Evolutionary conservation across 306 rosid genomes (phyloP).

Genomic region (Rosa lucieae): DNA sequence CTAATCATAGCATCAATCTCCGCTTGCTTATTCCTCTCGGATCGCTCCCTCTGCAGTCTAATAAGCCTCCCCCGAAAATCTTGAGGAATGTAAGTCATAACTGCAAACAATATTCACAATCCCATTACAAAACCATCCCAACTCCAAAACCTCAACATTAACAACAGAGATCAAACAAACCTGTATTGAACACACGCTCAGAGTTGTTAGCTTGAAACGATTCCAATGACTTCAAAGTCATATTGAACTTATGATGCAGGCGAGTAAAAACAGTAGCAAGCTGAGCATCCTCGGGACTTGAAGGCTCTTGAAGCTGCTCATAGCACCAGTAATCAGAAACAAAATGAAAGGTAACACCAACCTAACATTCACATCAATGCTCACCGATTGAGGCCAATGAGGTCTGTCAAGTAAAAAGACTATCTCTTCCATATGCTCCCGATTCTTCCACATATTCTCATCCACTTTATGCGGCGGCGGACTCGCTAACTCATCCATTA

Average conservation of each 20-base stretch:
- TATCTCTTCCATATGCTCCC: slow-evolving; percentile 85
- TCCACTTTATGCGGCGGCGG: slow-evolving; percentile 90
- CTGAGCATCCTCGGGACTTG: slow-evolving; percentile 49
- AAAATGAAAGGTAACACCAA: neutral
- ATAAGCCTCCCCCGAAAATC: slow-evolving; percentile 94
- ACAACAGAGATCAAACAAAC: slow-evolving; percentile 27
- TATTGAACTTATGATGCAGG: slow-evolving; percentile 54
- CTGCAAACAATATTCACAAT: slow-evolving; percentile 46
- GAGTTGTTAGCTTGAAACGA: slow-evolving; percentile 81
- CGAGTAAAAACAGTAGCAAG: slow-evolving; percentile 38
- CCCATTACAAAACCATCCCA: slow-evolving; percentile 9
- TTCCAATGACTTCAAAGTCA: slow-evolving; percentile 55
- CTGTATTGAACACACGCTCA: slow-evolving; percentile 84
- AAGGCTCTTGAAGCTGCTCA: slow-evolving; percentile 65
- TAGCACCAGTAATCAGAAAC: neutral
- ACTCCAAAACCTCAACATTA: neutral
- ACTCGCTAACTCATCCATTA: slow-evolving; percentile 52
- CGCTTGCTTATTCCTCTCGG: slow-evolving; percentile 95
- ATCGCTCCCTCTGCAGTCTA: slow-evolving; percentile 90
- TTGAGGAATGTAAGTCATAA: slow-evolving; percentile 98
- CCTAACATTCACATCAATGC: neutral
- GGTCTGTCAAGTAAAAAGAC: slow-evolving; percentile 63
- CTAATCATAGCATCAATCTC: slow-evolving; percentile 75
- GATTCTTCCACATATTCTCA: slow-evolving; percentile 98
- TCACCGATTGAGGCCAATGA: slow-evolving; percentile 71